These are phyloP conservation scores for Hamamelis virginiana DNA, from an alignment of 164 flowering plant genomes.

Conservation along the genomic window DNA sequence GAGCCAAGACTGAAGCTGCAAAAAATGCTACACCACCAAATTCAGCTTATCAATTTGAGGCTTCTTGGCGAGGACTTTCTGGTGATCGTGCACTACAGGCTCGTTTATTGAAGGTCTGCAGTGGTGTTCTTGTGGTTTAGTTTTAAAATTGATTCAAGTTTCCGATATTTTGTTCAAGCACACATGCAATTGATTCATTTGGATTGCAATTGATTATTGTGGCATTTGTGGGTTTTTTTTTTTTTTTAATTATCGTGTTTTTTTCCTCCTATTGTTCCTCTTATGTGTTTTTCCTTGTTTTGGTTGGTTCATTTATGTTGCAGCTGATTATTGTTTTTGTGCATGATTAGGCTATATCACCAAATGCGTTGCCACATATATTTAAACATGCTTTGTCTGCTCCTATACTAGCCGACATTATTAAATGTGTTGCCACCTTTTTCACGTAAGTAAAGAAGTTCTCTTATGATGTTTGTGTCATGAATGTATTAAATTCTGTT, in stretches of 20 bases:
- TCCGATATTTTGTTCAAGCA: not conserved
- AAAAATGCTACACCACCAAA: constrained; percentile 66
- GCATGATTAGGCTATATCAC: constrained; percentile 56
- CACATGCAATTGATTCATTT: not conserved
- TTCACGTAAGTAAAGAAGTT: constrained; percentile 53
- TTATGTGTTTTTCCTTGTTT: not conserved
- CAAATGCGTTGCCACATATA: constrained; percentile 65
- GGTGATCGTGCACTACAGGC: constrained; percentile 70
- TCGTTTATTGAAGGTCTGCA: constrained; percentile 67
- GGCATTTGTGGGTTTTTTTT: too few species aligned
- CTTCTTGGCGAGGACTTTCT: constrained; percentile 78
- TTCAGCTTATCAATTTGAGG: constrained; percentile 92
- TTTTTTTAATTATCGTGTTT: too few species aligned
- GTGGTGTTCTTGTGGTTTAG: not conserved
- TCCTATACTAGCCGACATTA: constrained; percentile 63
- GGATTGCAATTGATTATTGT: not conserved
- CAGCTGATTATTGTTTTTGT: constrained; percentile 1
- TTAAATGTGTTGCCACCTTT: constrained; percentile 73
- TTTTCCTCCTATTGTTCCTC: not conserved
- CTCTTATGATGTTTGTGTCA: not conserved
- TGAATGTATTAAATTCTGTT: not conserved
- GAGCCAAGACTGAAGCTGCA: constrained; percentile 65
- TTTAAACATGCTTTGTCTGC: constrained; percentile 84
- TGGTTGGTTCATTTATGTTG: not conserved
- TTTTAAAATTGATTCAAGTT: not conserved